Conservation (phyloP, 2,329 filamentous ascomycete genomes). For the Dothistroma septosporum region DNA sequence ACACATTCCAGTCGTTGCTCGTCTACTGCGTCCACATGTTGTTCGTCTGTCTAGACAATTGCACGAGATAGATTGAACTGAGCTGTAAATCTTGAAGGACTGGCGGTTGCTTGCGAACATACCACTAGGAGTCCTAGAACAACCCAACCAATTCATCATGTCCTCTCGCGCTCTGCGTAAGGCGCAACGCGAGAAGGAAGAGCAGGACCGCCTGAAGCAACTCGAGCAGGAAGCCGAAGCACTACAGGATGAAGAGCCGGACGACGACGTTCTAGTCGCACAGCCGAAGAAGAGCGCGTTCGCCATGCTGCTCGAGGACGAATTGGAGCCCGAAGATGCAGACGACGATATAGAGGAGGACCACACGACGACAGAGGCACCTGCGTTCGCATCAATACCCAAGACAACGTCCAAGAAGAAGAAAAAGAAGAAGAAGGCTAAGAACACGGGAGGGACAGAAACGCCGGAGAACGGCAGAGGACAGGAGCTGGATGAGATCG, state of each 20-base stretch:
- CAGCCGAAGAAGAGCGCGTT: conserved; percentile 42
- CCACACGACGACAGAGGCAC: conserved; percentile 26
- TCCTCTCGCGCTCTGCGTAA: conserved; percentile 63
- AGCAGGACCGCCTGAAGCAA: conserved; percentile 48
- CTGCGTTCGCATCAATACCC: conserved; percentile 5
- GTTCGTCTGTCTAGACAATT: background rate
- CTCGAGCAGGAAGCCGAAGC: conserved; percentile 27
- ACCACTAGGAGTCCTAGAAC: background rate
- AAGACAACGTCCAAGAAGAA: conserved; percentile 42
- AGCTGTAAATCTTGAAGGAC: background rate
- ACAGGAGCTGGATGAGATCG: conserved; percentile 58
- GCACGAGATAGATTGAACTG: background rate
- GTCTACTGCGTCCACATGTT: background rate
- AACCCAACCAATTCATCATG: conserved; percentile 42
- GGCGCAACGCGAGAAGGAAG: conserved; percentile 59
- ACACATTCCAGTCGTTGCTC: background rate
- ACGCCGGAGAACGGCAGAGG: conserved; percentile 21
- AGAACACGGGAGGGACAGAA: conserved; percentile 36
- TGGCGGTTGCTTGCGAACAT: no score
- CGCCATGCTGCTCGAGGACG: conserved; percentile 43
- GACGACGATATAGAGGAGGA: conserved; percentile 32
- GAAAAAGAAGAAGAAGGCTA: conserved; percentile 60
- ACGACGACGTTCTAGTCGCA: conserved; percentile 37
- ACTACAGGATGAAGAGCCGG: conserved; percentile 35
- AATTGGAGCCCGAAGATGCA: conserved; percentile 36